Evolutionary conservation across 2,329 filamentous ascomycete species (phyloP), one percentile per base, ranked within the genome.

Genomic region (Penicillium expansum): DNA sequence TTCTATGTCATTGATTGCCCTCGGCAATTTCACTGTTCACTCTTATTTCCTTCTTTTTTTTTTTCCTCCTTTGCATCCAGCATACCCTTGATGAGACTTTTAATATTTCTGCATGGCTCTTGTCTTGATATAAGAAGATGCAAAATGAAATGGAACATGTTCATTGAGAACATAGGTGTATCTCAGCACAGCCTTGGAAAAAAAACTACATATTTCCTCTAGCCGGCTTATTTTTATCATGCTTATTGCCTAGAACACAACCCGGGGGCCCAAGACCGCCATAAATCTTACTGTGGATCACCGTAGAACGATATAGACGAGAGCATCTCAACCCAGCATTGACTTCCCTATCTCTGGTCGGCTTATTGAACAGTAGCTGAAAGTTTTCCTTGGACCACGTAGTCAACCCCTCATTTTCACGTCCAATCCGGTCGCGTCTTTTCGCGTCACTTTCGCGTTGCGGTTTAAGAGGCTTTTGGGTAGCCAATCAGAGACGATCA

Each of bases 401-500:
- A 39, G 33, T 11, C 51, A 48, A 44, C 45, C 47, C 38, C 38
- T 48, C 53, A 56, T 27, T 29, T 20, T 39, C 20, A n/a, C 29
- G 35, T 24, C 48, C 48, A 56, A 52, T 52, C 41, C 5, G 20
- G 29, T 52, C 53, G 47, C 53, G 38, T 57, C 32, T 22, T 57
- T 47, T 58, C 54, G 51, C 56, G 52, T 59, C 24, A 53, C 55
- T 58, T 67, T 58, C 56, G 56, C 56, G 56, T 58, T 41, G 18
- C 20, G 20, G 29, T 4, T 51, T 14, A 29, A 39, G 33, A 24
- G 14, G 9, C 10, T 48, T 33, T 27, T 11, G 9, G 9, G 9
- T 8, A 38, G 32, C 53, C 53, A 56, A 56, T 56, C 53, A 52
- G 22, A 45, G 42, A 8, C 1, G 16, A 29, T 4, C n/a, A 10